Percentiles rank a stretch among this genome's conserved stretches.
Conservation (phyloP, 345 rosid species). For the Mercurialis annua region DNA sequence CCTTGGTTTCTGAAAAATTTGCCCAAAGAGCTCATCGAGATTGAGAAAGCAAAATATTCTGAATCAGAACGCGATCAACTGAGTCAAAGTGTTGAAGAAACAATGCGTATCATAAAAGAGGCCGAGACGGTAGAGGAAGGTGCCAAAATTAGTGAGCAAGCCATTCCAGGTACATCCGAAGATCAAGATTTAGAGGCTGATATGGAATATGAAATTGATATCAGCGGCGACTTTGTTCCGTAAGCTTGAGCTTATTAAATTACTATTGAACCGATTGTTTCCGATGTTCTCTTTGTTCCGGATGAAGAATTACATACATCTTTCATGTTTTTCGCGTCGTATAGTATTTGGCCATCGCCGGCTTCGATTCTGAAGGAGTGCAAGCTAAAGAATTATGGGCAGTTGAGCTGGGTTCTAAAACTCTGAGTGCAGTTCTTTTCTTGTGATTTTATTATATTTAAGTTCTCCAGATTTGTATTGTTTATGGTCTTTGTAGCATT, state of each 20-base stretch:
- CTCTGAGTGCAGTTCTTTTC: not conserved
- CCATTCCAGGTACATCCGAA: conserved; percentile 28
- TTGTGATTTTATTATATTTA: too few relatives aligned
- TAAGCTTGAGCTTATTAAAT: conserved; percentile 12
- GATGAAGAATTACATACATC: conserved; percentile 3
- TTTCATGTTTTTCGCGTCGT: conserved; percentile 9
- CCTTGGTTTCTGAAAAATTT: conserved; percentile 65
- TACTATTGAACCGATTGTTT: not conserved
- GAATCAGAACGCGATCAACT: conserved; percentile 30
- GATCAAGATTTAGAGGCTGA: conserved; percentile 48
- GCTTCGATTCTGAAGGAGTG: not conserved
- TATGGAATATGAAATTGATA: conserved; percentile 52
- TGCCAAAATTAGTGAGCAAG: conserved; percentile 9
- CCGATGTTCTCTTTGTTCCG: not conserved
- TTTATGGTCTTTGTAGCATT: not conserved
- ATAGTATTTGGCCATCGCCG: conserved; percentile 4
- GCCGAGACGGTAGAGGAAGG: conserved; percentile 25
- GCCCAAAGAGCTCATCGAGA: conserved; percentile 53
- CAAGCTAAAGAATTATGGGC: not conserved
- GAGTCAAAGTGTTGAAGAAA: conserved; percentile 39
- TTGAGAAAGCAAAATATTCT: conserved; percentile 42
- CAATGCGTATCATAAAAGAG: conserved; percentile 34
- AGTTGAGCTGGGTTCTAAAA: not conserved
- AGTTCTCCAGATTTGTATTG: not conserved
- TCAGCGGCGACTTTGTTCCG: conserved; percentile 36